Base-by-base conservation (phyloP, 768 basidiomycete genomes). In the Lactifluus subvellereus region DNA sequence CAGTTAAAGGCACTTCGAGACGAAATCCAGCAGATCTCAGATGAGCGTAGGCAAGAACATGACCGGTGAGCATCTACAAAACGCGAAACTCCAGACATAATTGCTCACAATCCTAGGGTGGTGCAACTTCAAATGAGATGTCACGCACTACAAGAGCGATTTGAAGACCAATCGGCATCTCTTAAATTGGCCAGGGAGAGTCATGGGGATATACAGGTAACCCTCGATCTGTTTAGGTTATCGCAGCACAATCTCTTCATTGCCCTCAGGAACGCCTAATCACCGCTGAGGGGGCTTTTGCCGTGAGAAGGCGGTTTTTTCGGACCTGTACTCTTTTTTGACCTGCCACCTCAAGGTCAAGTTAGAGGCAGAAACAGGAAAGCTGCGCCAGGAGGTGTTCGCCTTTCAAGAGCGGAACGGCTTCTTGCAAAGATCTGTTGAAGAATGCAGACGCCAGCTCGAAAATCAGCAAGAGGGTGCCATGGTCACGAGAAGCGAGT, bases 91-190 rank as follows among this genome's bases (percentile, higher is more conserved):
- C 13, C 18, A 5, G 33, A 32, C n/a, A 35, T 58, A 22, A 30
- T 53, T 20, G 45, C 58, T 51, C 13, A 22, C 18, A 20, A n/a
- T 8, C 37, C 18, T 43, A 68, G 67, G 52, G 30, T 22, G n/a
- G 59, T 54, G 43, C 65, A 68, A 62, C 42, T 58, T 18, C 65
- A 67, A 35, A 63, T 55, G 59, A 62, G 55, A 37, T 66, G 33
- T 22, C 66, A 83, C 79, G 71, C 77, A 42, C 73, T 85, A 16
- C 81, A 86, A 68, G 84, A 87, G 58, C 79, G 84, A 30, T 82
- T 81, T 57, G 85, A 87, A 13, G 79, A 83, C 16, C 84, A 86
- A 65, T 71, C 77, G 1, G 73, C 81, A 6, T 81, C 82, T 1
- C 71, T 85, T 52, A 77, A 78, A 30, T 71, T 85, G 27, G 78